Conservation (phyloP, 1,284 basidiomycete genomes). For the Xerocomus nothofagi region DNA sequence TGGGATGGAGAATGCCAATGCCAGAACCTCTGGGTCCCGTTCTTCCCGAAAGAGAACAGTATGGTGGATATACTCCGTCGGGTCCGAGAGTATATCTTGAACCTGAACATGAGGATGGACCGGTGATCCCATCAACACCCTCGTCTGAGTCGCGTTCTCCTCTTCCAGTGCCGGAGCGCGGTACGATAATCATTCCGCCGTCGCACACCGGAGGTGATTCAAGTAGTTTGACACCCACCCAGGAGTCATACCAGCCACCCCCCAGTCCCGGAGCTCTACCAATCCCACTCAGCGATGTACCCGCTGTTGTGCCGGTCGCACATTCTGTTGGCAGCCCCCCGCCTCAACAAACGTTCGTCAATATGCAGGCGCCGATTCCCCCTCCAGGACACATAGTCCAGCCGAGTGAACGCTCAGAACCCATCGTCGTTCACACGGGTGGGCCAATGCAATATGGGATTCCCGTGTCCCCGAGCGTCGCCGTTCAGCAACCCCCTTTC, state of each 20-base stretch:
- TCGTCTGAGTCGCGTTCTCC: constrained; percentile 17
- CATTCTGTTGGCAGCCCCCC: constrained; percentile 5
- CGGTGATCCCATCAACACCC: constrained; percentile 26
- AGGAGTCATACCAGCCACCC: constrained; percentile 21
- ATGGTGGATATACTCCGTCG: constrained; percentile 6
- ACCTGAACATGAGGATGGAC: constrained; percentile 21
- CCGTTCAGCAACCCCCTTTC: constrained; percentile 8
- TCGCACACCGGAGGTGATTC: constrained; percentile 17
- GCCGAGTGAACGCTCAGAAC: background rate
- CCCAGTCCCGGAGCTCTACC: constrained; percentile 17
- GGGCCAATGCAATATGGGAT: background rate
- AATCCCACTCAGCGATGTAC: constrained; percentile 12
- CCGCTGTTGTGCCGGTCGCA: constrained; percentile 20
- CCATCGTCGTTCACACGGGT: constrained; percentile 10
- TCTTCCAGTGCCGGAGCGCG: constrained; percentile 25
- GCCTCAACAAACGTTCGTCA: constrained; percentile 16
- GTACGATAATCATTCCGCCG: constrained; percentile 17
- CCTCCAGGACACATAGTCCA: constrained; percentile 26
- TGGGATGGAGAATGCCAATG: constrained; percentile 26
- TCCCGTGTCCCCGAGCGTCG: constrained; percentile 9
- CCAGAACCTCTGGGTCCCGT: constrained; percentile 29
- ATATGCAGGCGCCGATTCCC: constrained; percentile 12
- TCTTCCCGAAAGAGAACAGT: constrained; percentile 18
- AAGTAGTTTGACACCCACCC: constrained; percentile 28
- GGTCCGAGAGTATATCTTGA: constrained; percentile 6